Evolutionary conservation across 2,329 filamentous ascomycete species (phyloP), one percentile per base, ranked within the genome.

Genomic region (Aspergillus sp.): DNA sequence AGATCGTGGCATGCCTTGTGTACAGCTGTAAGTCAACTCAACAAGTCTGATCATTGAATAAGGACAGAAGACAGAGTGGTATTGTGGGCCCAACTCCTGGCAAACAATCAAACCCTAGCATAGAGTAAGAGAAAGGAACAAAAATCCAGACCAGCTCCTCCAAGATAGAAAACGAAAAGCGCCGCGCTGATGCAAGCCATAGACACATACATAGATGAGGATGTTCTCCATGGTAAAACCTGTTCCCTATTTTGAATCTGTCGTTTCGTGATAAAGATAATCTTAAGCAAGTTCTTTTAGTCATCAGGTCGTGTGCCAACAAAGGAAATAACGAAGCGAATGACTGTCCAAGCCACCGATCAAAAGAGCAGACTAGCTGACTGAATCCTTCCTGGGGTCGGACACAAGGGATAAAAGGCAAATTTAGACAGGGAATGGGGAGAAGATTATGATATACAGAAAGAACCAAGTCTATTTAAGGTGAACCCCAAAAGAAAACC

Each of bases 361-460:
- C 26, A 11, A 30, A 30, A 30, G 26, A 11, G 26, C 26, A 30
- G 26, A 30, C 26, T 30, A 30, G 26, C 26, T 30, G 26, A 30
- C 26, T 9, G 8, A 11, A 30, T 30, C 26, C 26, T 30, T 30
- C 26, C 22, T 8, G 10, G 26, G 26, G 26, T 30, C 26, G 26
- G 26, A 30, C 26, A 30, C 26, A 8, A 30, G 26, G 10, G 10
- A 30, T 41, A 16, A 13, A 35, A 16, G 24, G 35, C 16, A 14
- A 38, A 38, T 24, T 10, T 26, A 22, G 30, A 46, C 26, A 32
- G 26, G 26, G 26, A 30, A 30, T 30, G 10, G 26, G 14, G 35
- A 36, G 49, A 46, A 46, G 33, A 43, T 36, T 54, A 45, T 51
- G 49, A 48, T 57, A 57, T 57, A 57, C 51, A 60, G 49, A 52